Conservation (phyloP, 2,329 filamentous ascomycete genomes). For the Nemania bipapillata region DNA sequence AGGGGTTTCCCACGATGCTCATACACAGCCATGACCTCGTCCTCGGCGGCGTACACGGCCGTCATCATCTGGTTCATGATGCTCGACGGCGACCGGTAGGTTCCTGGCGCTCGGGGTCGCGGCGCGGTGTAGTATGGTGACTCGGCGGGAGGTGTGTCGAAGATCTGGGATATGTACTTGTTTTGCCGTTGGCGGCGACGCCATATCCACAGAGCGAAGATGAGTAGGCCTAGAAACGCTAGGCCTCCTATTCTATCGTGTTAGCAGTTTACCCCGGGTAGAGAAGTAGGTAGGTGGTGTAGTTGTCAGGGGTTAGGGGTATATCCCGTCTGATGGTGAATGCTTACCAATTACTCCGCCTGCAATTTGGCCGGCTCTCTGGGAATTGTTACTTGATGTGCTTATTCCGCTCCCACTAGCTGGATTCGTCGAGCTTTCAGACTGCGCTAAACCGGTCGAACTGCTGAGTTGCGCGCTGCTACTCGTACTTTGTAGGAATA, state of each 20-base stretch:
- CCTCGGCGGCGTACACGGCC: slow-evolving; percentile 42
- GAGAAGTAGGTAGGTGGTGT: neutral
- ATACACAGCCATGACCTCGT: slow-evolving; percentile 50
- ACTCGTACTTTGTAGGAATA: slow-evolving; percentile 1
- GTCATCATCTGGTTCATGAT: slow-evolving; percentile 34
- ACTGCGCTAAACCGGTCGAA: slow-evolving; percentile 2
- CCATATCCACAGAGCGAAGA: slow-evolving; percentile 19
- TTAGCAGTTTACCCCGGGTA: neutral
- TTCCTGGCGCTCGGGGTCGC: neutral
- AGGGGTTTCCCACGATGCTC: slow-evolving; percentile 48
- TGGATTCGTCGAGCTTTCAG: neutral
- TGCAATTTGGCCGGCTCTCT: slow-evolving; percentile 27
- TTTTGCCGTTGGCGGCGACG: neutral
- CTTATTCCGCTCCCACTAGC: neutral
- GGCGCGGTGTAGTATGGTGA: neutral
- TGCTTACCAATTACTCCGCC: slow-evolving; percentile 22
- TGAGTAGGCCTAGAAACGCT: slow-evolving; percentile 8
- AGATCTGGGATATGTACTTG: neutral
- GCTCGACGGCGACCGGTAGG: slow-evolving; percentile 23
- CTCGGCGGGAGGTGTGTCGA: neutral
- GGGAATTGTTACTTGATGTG: neutral
- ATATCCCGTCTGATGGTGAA: neutral
- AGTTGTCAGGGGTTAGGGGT: neutral
- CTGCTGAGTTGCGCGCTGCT: neutral
- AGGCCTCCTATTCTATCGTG: slow-evolving; percentile 9